Evolutionary conservation across 495 filamentous ascomycete genomes (phyloP), one percentile per base, ranked within the genome.

Genomic region (Aspergillus kassunensis): DNA sequence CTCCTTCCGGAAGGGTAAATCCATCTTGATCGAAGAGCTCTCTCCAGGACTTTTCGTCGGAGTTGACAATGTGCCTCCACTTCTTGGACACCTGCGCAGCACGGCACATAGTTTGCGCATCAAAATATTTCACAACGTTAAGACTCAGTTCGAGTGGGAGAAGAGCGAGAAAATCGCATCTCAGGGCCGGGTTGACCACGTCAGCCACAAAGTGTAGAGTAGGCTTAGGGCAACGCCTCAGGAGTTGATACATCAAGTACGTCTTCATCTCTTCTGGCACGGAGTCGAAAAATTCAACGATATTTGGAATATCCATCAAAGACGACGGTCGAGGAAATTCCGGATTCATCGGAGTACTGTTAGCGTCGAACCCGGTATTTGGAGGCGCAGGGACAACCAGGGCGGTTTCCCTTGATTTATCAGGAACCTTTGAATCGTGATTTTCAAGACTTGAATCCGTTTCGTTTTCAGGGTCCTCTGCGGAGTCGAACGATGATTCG

Each of bases 11-110:
- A 13, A 97, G 73, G 11, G 69, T 63, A 67, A 87, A 96, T 0
- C 88, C 89, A 67, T 96, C 90, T 10, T 74, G 74, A 51, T 96
- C 90, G 53, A 99, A 85, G 0, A 96, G 76, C 50, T 91, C 88
- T 69, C 96, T 97, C 93, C 93, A 99, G 6, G 89, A 88, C 30
- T 86, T 90, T 67, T 99, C 95, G 60, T 97, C 90, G 8, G 85
- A 85, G 59, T 97, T 90, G 46, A 96, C 80, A 13, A 95, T 84
- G 41, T 85, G 80, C 53, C 93, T 84, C 93, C 93, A 99, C 59
- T 85, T 84, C 70, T 89, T 96, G 1, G 92, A 97, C 6, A 97
- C 93, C 56, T 93, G 93, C 2, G 93, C 89, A 9, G 91, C 90
- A 49, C 85, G 85, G 64, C 92, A 97, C 65, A 97, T 85, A 55